Evolutionary conservation across 805 yeast genomes (phyloP), one percentile per base, ranked within the genome.

Genomic region (Ogataea salicorniae): DNA sequence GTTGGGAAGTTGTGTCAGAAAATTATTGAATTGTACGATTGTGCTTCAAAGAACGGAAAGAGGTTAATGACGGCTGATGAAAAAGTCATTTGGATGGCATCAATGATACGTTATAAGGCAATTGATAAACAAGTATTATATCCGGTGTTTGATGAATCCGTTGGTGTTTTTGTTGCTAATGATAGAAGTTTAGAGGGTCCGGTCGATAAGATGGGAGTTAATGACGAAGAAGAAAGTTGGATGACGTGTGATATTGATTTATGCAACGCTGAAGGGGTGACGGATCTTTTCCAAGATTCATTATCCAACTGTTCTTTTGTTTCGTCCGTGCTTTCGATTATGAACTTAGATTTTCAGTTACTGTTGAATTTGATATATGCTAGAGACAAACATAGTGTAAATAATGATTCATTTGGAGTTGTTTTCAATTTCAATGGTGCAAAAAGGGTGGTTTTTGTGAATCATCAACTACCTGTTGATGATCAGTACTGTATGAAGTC

Each of bases 261-360:
- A 8, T 38, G 31, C 6, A 46, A 48, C 44, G 34, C 22, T 17
- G 20, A 34, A 1, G 62, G 62, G 6, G 2, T 71, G 15, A 44
- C 45, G 1, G 60, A 65, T 26, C 43, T 80, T 13, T 73, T 69
- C 56, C 84, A 80, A 55, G 82, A 77, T 47, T 51, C 67, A 1
- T 57, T 78, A n/a, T 69, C 80, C 8, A 83, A 87, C 62, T 88
- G 95, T 63, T 86, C 95, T 0, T 79, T 87, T 59, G 87, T 87
- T 3, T 80, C 90, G 2, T 72, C 91, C 0, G 57, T 87, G 15
- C 66, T 85, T 15, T 77, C 87, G 1, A 64, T 82, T 1, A 59
- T 70, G 0, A 62, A 64, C 20, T 59, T 34, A 51, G 58, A 43
- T 43, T 51, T 43, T 51, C 6, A 51, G 62, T 46, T 52, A 54